Base-by-base conservation (phyloP, 257 asterid species). In the Cruciata laevipes region DNA sequence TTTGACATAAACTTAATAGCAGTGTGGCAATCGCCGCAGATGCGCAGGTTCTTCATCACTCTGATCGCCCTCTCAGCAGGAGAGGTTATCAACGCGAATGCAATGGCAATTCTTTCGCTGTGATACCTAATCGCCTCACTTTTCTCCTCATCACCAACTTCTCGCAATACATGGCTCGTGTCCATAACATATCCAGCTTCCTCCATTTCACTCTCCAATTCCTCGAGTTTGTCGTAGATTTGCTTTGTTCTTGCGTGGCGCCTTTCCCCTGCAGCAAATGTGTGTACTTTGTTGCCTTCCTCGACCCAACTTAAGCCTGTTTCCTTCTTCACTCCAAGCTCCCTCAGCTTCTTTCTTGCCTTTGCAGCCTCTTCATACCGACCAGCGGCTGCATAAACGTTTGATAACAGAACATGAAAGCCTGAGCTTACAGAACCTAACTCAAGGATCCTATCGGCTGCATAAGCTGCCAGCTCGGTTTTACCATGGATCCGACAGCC, bases 241-340 rank as follows among this genome's bases (percentile, higher is more conserved):
- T 88, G 88, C 35, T 77, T 76, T 0, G 76, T 76, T 14, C 80
- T 75, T 16, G 75, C 82, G 31, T 90, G 88, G 0, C 73, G 32
- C 76, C 89, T 76, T 53, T 90, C 97, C 30, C 96, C 96, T 14
- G 96, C 85, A 38, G 89, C 86, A 81, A 93, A 89, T 10, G 83
- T 75, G 76, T 90, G 93, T 18, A 88, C 78, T 76, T 69, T 81
- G 71, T 86, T 93, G n/a, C 88, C 89, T 57, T 85, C 97, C 71
- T 88, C 96, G 11, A 93, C 91, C 98, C 97, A 90, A 69, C 96
- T 93, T 80, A 86, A 74, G 47, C 95, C 98, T 5, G 94, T 83
- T 83, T 89, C 97, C 74, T 90, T 93, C 65, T 83, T 93, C 79
- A 82, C 87, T 55, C 97, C 95, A 3, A 65, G 79, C 49, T 87